phyloP scores from a whole-genome alignment of 192 early-diverging fungal species.

The Mortierella alpina region DNA sequence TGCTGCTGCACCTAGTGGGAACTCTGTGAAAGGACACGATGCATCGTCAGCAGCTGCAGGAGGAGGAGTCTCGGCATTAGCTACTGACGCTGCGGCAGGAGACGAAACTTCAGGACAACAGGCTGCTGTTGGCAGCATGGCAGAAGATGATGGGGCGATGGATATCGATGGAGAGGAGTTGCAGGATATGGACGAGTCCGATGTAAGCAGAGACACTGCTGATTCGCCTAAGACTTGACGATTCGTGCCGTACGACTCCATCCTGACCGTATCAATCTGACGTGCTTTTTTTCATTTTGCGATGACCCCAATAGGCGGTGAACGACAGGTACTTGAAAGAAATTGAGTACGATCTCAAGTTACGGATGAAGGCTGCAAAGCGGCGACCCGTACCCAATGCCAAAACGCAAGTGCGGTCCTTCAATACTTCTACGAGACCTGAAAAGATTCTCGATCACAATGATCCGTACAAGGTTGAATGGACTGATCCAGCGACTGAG shows the following conservation, averaged over 20 bases:
- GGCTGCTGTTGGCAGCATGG: not conserved
- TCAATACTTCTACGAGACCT: constrained; percentile 71
- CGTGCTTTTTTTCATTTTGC: not conserved
- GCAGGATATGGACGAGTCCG: not conserved
- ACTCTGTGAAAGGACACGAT: not conserved
- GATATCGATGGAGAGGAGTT: constrained; percentile 32
- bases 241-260: not conserved
- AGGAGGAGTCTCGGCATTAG: not conserved
- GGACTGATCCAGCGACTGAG: constrained; percentile 68
- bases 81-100: not conserved
- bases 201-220: constrained; percentile 9
- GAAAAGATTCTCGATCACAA: constrained; percentile 89
- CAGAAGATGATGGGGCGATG: constrained; percentile 22
- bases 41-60: not conserved
- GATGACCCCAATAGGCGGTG: constrained; percentile 9
- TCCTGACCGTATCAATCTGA: not conserved
- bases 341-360: constrained; percentile 77
- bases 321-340: constrained; percentile 52
- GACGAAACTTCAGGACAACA: not conserved
- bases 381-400: constrained; percentile 82
- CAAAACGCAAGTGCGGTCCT: constrained; percentile 74
- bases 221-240: not conserved
- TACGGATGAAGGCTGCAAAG: constrained; percentile 85
- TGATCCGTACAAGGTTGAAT: constrained; percentile 91
- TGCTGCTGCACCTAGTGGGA: not conserved